Percentiles rank a stretch among this genome's conserved stretches.
These are phyloP conservation scores for Tetrastigma voinierianum DNA, from an alignment of 164 flowering plant genomes.

Conservation along the genomic window DNA sequence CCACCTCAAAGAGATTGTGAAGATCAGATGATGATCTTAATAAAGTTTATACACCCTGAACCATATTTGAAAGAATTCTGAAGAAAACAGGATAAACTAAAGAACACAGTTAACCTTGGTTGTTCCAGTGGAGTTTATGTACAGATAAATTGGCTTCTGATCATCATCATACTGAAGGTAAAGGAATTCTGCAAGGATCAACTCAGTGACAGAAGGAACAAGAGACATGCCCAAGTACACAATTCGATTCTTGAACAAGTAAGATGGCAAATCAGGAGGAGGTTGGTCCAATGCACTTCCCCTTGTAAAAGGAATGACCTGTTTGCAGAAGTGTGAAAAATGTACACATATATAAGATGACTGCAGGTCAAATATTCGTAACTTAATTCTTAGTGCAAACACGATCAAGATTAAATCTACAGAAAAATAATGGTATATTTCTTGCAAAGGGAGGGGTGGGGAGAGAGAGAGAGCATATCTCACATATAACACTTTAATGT, in stretches of 20 bases:
- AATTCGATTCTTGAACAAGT: conserved; percentile 78
- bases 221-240: conserved; percentile 92
- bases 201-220: conserved; percentile 85
- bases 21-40: too few species aligned
- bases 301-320: conserved; percentile 85
- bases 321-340: conserved; percentile 15
- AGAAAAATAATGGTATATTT: too few species aligned
- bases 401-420: too few species aligned
- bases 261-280: conserved; percentile 95
- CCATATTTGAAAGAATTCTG: background rate
- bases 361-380: background rate
- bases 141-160: conserved; percentile 80
- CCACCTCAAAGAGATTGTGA: too few species aligned
- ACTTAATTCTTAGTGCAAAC: too few species aligned
- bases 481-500: too few species aligned
- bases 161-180: conserved; percentile 82
- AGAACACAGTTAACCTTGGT: conserved; percentile 54
- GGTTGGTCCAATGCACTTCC: conserved; percentile 91
- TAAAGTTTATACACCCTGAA: too few species aligned
- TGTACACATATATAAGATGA: background rate
- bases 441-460: too few species aligned
- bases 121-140: conserved; percentile 93
- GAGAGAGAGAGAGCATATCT: too few species aligned
- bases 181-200: conserved; percentile 81
- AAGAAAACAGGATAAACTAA: background rate